Evolutionary conservation across 345 rosid genomes (phyloP), one percentile per base, ranked within the genome.

Genomic region (Linum lewisii): DNA sequence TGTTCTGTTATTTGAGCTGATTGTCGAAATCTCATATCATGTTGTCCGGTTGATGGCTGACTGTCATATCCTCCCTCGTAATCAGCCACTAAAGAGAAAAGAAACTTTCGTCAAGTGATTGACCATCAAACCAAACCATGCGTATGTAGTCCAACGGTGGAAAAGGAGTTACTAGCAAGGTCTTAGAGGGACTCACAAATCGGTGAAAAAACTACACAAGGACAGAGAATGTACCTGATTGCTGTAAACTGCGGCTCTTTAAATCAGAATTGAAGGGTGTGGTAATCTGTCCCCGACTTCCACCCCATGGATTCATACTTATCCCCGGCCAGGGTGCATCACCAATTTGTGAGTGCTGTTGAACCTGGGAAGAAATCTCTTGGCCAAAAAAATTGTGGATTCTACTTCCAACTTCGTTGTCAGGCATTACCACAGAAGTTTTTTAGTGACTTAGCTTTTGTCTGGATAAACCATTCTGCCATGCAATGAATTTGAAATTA

Each of bases 1-100:
- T 69, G 72, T 53, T 84, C 95, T 44, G 85, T 62, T 74, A 83
- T 77, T 58, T 70, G 52, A 69, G 72, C 78, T 61, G 81, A 69
- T 66, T 78, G 84, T 8, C 76, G 61, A 69, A 77, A 68, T 68
- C 61, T 75, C 61, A 84, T 50, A 53, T 82, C 90, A 71, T 82
- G 85, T 56, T 78, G 81, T 67, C 78, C 51, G 42, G 67, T 69
- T 69, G 83, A 80, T 59, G 86, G 72, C 26, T 78, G 85, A 72
- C 72, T 71, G 34, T 75, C 74, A 70, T 77, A 75, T 54, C 75
- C 75, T 73, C 76, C 75, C 60, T 78, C 90, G 44, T 78, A 66
- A 75, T 84, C 95, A 79, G 72, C 91, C 80, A 66, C 24, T 65
- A 45, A 37, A 29, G 34, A 29, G 70, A 75, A 75, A 79, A 59